Conservation (phyloP, 805 yeast species). For the Nakazawaea peltata region DNA sequence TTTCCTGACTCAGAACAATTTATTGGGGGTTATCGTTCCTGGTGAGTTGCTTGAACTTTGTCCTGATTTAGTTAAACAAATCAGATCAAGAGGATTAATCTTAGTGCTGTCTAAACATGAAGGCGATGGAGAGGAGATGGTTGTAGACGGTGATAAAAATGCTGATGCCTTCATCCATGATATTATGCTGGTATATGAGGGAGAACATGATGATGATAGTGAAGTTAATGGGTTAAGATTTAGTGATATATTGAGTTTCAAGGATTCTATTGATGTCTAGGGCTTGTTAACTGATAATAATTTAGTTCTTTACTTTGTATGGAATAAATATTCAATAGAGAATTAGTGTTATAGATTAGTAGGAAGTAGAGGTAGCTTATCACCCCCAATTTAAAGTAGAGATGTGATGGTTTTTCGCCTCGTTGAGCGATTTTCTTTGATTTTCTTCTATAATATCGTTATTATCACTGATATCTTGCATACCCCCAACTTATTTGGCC, state of each 20-base stretch:
- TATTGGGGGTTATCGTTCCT: slow-evolving; percentile 78
- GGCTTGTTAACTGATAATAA: too few relatives aligned
- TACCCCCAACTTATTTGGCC: too few relatives aligned
- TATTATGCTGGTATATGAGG: slow-evolving; percentile 4
- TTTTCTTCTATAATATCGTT: too few relatives aligned
- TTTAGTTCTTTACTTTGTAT: too few relatives aligned
- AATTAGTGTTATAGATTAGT: too few relatives aligned
- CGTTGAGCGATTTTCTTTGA: too few relatives aligned
- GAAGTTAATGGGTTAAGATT: slow-evolving; percentile 59
- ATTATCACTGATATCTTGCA: too few relatives aligned
- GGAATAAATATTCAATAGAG: too few relatives aligned
- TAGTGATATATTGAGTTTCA: slow-evolving; percentile 57
- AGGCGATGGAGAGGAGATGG: slow-evolving; percentile 5
- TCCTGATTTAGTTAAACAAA: slow-evolving; percentile 66
- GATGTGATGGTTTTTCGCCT: too few relatives aligned
- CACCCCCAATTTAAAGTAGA: too few relatives aligned
- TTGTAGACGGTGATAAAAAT: slow-evolving; percentile 4
- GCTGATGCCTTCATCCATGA: slow-evolving; percentile 6
- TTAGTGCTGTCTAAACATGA: slow-evolving; percentile 60
- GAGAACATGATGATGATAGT: slow-evolving; percentile 27
- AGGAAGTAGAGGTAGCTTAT: too few relatives aligned
- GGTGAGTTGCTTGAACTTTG: slow-evolving; percentile 61
- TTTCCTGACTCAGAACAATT: slow-evolving; percentile 74
- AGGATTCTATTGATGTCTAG: slow-evolving; percentile 46
- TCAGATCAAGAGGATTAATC: slow-evolving; percentile 74